Conservation (phyloP, 192 early-diverging fungal species). For the Backusella westeae region DNA sequence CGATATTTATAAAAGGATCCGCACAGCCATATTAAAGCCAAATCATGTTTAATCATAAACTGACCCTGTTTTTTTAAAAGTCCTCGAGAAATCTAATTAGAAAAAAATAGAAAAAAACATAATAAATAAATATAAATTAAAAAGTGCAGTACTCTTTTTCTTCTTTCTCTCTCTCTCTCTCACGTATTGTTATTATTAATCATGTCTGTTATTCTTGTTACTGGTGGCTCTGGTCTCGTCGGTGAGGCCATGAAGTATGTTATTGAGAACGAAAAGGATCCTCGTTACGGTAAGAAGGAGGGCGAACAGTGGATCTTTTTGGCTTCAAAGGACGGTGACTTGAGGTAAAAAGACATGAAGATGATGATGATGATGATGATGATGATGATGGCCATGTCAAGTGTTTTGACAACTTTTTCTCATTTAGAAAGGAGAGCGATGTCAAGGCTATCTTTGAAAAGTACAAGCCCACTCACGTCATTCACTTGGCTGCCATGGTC, state of each 20-base stretch:
- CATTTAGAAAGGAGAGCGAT: constrained; percentile 52
- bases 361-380: neutral
- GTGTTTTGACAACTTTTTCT: neutral
- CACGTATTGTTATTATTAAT: constrained; percentile 12
- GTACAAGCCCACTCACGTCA: constrained; percentile 75
- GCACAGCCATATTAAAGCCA: constrained; percentile 5
- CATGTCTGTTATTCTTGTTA: constrained; percentile 65
- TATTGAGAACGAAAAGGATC: constrained; percentile 53
- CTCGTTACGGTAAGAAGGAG: constrained; percentile 51
- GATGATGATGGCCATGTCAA: neutral
- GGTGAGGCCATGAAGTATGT: constrained; percentile 73
- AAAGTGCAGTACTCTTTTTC: constrained; percentile 5
- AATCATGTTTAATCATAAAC: neutral
- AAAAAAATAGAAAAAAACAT: neutral
- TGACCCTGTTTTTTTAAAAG: neutral
- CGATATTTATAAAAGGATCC: neutral
- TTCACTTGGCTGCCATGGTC: constrained; percentile 72
- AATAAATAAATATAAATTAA: neutral
- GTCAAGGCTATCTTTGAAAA: constrained; percentile 72
- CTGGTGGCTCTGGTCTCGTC: constrained; percentile 76
- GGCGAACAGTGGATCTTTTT: constrained; percentile 74
- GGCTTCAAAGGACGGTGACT: constrained; percentile 74
- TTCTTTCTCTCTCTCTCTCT: neutral
- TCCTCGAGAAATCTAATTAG: neutral
- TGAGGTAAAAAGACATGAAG: constrained; percentile 51